These are phyloP conservation scores for Penicillium ucsense DNA, from an alignment of 495 filamentous ascomycete genomes.

Conservation along the genomic window DNA sequence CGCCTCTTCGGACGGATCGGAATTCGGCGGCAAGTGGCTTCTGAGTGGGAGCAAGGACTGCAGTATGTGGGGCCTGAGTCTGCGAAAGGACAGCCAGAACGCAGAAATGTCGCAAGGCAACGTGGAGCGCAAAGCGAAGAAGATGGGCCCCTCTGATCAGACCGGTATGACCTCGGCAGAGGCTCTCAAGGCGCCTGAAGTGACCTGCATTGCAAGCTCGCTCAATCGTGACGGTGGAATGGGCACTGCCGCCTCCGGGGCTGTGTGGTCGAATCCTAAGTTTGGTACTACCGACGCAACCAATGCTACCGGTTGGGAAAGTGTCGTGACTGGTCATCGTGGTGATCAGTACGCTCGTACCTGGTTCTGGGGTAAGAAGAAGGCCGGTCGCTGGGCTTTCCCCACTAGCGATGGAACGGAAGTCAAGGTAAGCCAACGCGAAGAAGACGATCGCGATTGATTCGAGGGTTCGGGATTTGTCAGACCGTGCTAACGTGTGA, in stretches of 20 bases:
- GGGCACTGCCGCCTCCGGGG: constrained; percentile 58
- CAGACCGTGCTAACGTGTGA: constrained; percentile 2
- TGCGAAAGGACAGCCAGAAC: constrained; percentile 89
- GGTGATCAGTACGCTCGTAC: constrained; percentile 77
- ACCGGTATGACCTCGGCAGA: constrained; percentile 43
- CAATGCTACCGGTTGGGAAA: constrained; percentile 86
- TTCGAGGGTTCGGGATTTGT: too few species aligned
- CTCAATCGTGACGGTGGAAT: constrained; percentile 91
- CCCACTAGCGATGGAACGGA: constrained; percentile 74
- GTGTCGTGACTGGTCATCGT: constrained; percentile 87
- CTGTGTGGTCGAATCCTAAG: constrained; percentile 68
- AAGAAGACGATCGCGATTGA: too few species aligned
- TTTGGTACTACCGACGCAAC: constrained; percentile 47
- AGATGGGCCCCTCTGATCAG: constrained; percentile 52
- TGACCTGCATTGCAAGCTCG: constrained; percentile 82
- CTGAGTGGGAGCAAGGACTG: constrained; percentile 79
- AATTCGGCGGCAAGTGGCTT: constrained; percentile 85
- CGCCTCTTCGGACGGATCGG: constrained; percentile 76
- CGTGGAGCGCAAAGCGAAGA: constrained; percentile 74
- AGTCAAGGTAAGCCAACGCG: constrained; percentile 44
- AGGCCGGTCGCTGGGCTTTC: constrained; percentile 87
- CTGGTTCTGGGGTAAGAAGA: constrained; percentile 96
- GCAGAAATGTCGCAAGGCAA: constrained; percentile 86
- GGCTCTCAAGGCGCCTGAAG: constrained; percentile 76
- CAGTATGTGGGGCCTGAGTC: constrained; percentile 89